A percentile compares a stretch with the other conserved stretches of the same genome.
Conservation (phyloP, 192 early-diverging fungal genomes). For the Dimargaris cristalligena region DNA sequence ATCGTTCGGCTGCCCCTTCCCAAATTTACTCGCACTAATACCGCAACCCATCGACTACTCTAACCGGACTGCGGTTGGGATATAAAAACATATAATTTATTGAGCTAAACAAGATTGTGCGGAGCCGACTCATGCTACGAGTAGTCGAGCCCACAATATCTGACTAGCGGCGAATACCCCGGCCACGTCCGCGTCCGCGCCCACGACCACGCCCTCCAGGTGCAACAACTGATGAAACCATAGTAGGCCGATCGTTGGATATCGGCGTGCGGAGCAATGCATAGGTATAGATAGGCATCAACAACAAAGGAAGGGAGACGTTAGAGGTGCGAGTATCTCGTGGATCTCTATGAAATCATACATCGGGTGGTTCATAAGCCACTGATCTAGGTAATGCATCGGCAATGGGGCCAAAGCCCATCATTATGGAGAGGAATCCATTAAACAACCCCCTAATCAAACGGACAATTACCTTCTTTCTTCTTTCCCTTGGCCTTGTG, state of each 20-base stretch:
- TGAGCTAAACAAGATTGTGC: no score
- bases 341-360: constrained; percentile 8
- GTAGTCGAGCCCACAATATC: no score
- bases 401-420: background rate
- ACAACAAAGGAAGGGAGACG: constrained; percentile 7
- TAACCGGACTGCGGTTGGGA: no score
- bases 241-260: no score
- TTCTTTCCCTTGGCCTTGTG: constrained; percentile 87
- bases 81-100: no score
- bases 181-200: constrained; percentile 44
- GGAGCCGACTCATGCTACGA: no score
- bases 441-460: no score
- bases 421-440: constrained; percentile 2
- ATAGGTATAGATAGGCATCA: constrained; percentile 14
- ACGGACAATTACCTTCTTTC: constrained; percentile 52
- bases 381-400: background rate
- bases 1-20: no score
- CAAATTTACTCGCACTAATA: no score
- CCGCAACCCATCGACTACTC: no score
- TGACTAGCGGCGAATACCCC: constrained; percentile 42
- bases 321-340: constrained; percentile 4
- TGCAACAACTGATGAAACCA: constrained; percentile 29
- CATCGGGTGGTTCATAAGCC: background rate
- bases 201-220: constrained; percentile 60
- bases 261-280: no score